Evolutionary conservation across 2,329 filamentous ascomycete species (phyloP).

Genomic region (Cercospora zeae-maydis): DNA sequence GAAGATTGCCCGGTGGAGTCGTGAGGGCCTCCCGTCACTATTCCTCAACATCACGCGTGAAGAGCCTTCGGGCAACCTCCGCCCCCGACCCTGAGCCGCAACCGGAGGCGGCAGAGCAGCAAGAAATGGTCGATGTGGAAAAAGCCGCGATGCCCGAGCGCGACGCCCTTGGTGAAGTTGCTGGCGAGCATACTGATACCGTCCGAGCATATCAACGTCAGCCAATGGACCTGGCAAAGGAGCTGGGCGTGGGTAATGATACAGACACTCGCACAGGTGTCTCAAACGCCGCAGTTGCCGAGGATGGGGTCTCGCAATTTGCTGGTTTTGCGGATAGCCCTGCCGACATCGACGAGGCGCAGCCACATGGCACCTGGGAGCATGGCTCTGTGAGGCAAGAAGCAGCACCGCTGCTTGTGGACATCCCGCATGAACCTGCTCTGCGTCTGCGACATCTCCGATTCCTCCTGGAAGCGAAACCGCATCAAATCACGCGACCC

Average conservation of each 20-base stretch:
- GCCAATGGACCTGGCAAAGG: not conserved
- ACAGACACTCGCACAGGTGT: not conserved
- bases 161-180: not conserved
- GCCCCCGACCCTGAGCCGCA: not conserved
- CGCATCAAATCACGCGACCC: not conserved
- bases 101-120: not conserved
- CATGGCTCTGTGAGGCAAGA: not conserved
- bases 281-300: not conserved
- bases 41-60: constrained; percentile 21
- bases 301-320: not conserved
- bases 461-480: constrained; percentile 1
- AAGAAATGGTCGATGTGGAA: not conserved
- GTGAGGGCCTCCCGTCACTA: constrained; percentile 30
- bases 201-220: not conserved
- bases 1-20: constrained; percentile 27
- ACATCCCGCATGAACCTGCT: not conserved
- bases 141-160: not conserved
- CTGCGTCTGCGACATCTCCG: constrained; percentile 12
- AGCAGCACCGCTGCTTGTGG: not conserved
- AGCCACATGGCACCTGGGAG: not conserved
- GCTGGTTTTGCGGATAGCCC: not conserved
- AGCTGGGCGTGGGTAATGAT: not conserved
- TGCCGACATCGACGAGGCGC: constrained; percentile 5
- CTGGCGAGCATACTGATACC: not conserved
- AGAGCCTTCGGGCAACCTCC: not conserved